These are phyloP conservation scores for Backusella macrospora DNA, from an alignment of 192 early-diverging fungal genomes.

Conservation along the genomic window DNA sequence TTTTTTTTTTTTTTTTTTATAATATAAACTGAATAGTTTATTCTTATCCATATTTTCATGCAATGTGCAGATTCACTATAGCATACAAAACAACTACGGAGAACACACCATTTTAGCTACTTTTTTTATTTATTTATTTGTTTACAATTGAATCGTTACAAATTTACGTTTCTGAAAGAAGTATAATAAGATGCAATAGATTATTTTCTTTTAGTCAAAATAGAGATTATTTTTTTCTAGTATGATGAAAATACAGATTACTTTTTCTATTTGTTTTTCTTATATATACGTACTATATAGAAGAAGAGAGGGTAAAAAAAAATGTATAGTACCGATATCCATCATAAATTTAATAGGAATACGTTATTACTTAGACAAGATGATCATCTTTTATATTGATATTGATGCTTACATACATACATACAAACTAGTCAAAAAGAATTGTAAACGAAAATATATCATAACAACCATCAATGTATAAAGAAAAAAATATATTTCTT, in stretches of 20 bases:
- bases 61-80: neutral
- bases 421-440: neutral
- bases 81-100: constrained; percentile 2
- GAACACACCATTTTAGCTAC: neutral
- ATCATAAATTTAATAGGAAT: neutral
- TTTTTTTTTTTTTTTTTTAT: constrained; percentile 3
- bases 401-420: neutral
- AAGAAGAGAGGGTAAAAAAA: neutral
- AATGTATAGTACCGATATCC: too few relatives aligned
- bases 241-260: neutral
- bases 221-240: neutral
- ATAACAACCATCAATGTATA: neutral
- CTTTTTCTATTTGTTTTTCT: neutral
- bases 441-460: too few relatives aligned
- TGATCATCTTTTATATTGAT: neutral
- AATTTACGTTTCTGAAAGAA: neutral
- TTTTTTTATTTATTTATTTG: neutral
- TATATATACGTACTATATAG: neutral
- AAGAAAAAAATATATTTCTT: neutral
- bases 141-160: constrained; percentile 1
- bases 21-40: neutral
- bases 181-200: neutral
- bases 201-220: neutral
- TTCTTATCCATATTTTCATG: neutral
- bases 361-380: neutral